Evolutionary conservation across 78 protist genomes (phyloP).

Genomic region (Dictyostelium citrinum): DNA sequence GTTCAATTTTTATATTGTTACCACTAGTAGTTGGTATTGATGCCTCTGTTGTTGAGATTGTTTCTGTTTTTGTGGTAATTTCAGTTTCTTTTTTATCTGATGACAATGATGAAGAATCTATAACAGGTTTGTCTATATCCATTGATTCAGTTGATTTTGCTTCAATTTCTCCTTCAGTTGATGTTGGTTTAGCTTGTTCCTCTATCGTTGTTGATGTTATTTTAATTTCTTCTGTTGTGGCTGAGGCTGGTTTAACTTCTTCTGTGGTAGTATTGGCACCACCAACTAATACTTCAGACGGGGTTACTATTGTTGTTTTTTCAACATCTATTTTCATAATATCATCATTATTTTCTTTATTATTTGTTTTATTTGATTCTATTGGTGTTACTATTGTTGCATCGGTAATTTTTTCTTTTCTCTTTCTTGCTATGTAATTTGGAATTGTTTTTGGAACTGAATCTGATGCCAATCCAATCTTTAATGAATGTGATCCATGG

Average conservation of each 20-base stretch:
- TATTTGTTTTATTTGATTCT: not conserved
- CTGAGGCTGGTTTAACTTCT: not conserved
- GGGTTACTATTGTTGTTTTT: not conserved
- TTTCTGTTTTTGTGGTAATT: not conserved
- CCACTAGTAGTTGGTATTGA: not conserved
- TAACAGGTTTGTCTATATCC: not conserved
- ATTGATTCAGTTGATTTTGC: not conserved
- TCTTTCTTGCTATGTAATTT: constrained; percentile 39
- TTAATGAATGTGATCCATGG: constrained; percentile 61
- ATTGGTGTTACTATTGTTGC: not conserved
- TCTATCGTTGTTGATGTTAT: not conserved
- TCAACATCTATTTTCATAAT: not conserved
- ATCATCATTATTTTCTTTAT: not conserved
- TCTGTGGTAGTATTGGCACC: not conserved
- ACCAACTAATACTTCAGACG: not conserved
- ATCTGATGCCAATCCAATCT: constrained; percentile 58
- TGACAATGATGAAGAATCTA: no score
- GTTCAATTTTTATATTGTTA: not conserved
- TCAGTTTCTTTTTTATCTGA: not conserved
- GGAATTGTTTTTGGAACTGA: constrained; percentile 15
- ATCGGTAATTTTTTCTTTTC: not conserved
- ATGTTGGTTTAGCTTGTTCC: not conserved
- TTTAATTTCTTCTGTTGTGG: not conserved
- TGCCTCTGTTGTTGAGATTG: not conserved
- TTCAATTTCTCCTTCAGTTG: not conserved